These are phyloP conservation scores for Naganishia friedmannii DNA, from an alignment of 768 basidiomycete species.

Conservation along the genomic window DNA sequence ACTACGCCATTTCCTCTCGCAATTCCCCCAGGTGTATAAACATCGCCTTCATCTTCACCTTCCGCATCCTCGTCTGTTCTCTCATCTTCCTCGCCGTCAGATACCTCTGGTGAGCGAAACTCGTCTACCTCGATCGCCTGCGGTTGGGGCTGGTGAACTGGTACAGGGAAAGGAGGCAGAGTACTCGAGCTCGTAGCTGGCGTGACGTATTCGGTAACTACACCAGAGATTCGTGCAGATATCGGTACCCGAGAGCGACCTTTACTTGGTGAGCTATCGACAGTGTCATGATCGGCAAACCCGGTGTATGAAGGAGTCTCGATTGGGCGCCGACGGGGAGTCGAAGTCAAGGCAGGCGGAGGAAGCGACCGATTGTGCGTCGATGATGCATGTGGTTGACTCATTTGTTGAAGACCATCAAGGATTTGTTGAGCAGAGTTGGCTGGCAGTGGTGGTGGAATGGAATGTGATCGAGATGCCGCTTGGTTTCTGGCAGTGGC, in stretches of 20 bases:
- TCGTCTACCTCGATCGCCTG: conserved; percentile 22
- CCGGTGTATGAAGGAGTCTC: not conserved
- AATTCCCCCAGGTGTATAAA: not conserved
- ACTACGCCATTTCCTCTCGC: conserved; percentile 11
- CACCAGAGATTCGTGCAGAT: not conserved
- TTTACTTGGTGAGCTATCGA: conserved; percentile 16
- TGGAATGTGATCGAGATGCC: not conserved
- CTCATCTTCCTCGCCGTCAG: conserved; percentile 30
- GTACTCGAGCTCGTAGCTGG: not conserved
- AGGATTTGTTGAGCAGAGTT: conserved; percentile 4
- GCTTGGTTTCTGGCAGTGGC: not conserved
- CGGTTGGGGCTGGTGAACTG: not conserved
- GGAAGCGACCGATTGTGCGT: not conserved
- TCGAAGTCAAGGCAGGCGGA: not conserved
- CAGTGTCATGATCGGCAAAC: not conserved
- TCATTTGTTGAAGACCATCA: conserved; percentile 11
- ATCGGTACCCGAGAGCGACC: not conserved
- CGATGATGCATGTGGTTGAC: not conserved
- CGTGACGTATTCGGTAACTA: not conserved
- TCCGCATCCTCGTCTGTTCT: conserved; percentile 32
- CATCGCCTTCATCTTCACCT: conserved; percentile 34
- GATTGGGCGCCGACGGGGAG: not conserved
- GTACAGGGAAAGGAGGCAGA: not conserved
- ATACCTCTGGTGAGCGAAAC: conserved; percentile 38
- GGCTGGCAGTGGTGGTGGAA: not conserved